Percentiles rank a stretch among this genome's conserved stretches.
These are phyloP conservation scores for Trifolium pratense DNA, from an alignment of 306 rosid species.

Conservation along the genomic window DNA sequence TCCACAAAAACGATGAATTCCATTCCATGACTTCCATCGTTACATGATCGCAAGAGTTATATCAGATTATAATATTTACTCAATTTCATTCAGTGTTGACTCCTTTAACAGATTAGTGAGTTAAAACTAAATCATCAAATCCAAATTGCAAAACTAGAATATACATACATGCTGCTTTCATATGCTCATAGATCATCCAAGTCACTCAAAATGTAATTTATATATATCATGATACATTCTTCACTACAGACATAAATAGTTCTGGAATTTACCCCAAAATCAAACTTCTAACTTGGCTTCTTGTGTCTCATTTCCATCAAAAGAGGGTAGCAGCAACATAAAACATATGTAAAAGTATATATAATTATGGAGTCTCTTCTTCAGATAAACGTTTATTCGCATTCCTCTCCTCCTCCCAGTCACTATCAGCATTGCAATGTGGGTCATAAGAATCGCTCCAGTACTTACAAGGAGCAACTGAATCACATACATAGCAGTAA, in stretches of 20 bases:
- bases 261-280: not conserved
- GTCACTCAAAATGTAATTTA: not conserved
- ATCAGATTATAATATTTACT: too few relatives aligned
- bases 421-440: conserved; percentile 46
- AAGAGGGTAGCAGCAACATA: not conserved
- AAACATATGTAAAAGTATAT: not conserved
- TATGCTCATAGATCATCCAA: not conserved
- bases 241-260: not conserved
- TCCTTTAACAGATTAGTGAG: not conserved
- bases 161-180: conserved; percentile 14
- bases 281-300: conserved; percentile 28
- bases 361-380: not conserved
- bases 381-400: not conserved
- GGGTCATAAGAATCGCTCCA: conserved; percentile 7
- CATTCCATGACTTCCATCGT: not conserved
- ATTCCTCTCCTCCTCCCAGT: conserved; percentile 40
- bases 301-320: not conserved
- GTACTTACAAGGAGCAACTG: conserved; percentile 51
- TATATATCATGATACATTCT: not conserved
- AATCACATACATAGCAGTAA: conserved; percentile 64
- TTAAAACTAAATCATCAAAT: not conserved
- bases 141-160: conserved; percentile 12
- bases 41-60: not conserved
- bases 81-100: not conserved
- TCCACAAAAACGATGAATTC: not conserved